Evolutionary conservation across 1,284 basidiomycete species (phyloP), one percentile per base, ranked within the genome.

Genomic region (Neolentinus lepideus): DNA sequence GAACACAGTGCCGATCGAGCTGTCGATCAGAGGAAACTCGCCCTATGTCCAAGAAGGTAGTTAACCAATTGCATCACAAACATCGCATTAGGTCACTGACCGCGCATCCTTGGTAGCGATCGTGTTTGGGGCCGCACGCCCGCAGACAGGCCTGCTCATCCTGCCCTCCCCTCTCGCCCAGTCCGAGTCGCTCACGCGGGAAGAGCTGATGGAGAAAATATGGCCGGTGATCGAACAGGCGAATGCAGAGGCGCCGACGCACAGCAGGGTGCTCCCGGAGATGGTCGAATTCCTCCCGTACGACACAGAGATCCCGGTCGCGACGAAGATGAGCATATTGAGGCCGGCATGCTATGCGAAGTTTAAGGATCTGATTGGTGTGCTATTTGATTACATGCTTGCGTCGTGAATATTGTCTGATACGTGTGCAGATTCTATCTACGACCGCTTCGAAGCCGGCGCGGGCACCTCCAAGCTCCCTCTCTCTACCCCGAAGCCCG

Each of bases 61-160:
- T 56, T 29, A 8, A 22, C 4, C 4, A 10, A 22, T n/a, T n/a
- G n/a, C n/a, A n/a, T n/a, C n/a, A n/a, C n/a, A n/a, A n/a, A n/a
- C n/a, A n/a, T n/a, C n/a, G n/a, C n/a, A n/a, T n/a, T n/a, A n/a
- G n/a, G n/a, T n/a, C n/a, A n/a, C n/a, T n/a, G n/a, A n/a, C n/a
- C n/a, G n/a, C n/a, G n/a, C n/a, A n/a, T n/a, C n/a, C n/a, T n/a
- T n/a, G n/a, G 75, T 77, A 59, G 81, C 78, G 25, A 75, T 85
- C 59, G 75, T 86, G 50, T 85, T 85, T 52, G 84, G 84, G 6
- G 71, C 77, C 19, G 77, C 72, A 4, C 69, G 75, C 45, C 73
- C 80, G 3, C 78, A 80, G 57, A 71, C 76, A 4, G 84, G 83
- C 3, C 77, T 73, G 2, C 67, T 85, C 11, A 75, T 85, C 55